Evolutionary conservation across 139 green algal species (phyloP).

Genomic region (Monoraphidium neglectum): DNA sequence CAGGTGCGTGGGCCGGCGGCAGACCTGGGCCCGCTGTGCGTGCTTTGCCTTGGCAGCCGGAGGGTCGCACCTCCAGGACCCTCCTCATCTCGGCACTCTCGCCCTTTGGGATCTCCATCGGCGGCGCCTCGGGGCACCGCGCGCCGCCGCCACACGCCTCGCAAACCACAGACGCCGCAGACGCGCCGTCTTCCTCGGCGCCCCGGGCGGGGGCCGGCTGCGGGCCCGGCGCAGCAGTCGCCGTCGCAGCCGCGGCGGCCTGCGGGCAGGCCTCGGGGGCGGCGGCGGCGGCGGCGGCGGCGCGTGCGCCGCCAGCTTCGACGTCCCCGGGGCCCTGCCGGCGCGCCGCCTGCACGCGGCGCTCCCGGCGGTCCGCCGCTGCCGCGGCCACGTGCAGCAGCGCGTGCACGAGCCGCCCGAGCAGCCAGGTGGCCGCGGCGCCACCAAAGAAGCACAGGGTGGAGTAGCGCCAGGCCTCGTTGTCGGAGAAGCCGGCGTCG

Average conservation of each 20-base stretch:
- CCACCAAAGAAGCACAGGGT: slow-evolving; percentile 73
- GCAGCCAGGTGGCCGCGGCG: slow-evolving; percentile 44
- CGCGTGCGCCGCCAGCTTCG: too few relatives aligned
- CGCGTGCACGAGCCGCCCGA: slow-evolving; percentile 57
- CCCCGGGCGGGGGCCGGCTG: too few relatives aligned
- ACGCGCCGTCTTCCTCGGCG: too few relatives aligned
- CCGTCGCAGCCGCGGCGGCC: slow-evolving; percentile 15
- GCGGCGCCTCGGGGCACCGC: neutral
- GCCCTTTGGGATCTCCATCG: slow-evolving; percentile 9
- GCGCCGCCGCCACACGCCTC: neutral
- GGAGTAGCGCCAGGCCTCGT: slow-evolving; percentile 49
- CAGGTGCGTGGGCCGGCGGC: too few relatives aligned
- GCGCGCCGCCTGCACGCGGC: too few relatives aligned
- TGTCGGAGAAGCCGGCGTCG: slow-evolving; percentile 25
- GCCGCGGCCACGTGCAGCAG: too few relatives aligned
- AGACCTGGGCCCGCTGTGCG: slow-evolving; percentile 4
- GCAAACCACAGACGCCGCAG: too few relatives aligned
- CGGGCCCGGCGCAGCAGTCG: neutral
- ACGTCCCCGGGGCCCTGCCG: too few relatives aligned
- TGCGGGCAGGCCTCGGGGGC: too few relatives aligned
- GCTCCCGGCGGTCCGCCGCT: too few relatives aligned
- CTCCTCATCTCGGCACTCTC: too few relatives aligned
- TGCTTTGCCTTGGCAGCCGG: neutral
- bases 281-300: too few relatives aligned
- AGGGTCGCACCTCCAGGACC: neutral